Evolutionary conservation across 441 rosid genomes (phyloP), one percentile per base, ranked within the genome.

Genomic region (Melianthus villosus): DNA sequence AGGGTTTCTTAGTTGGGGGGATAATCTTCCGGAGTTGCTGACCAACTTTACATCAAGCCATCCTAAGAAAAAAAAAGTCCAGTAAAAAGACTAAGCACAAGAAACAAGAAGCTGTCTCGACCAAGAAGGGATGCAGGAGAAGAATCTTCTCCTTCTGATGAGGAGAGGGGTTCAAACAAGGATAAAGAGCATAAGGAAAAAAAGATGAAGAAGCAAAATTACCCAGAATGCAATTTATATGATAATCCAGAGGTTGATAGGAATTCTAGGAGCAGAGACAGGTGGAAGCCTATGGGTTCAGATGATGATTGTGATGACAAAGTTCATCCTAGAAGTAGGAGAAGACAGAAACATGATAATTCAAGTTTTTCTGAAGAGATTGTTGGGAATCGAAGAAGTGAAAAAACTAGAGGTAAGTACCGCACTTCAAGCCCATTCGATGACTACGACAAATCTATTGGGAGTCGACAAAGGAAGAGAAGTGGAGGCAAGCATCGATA

Each of bases 1-100:
- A 87, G 97, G 97, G 33, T 87, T 87, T 67, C 93, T 87, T 19
- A 34, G 67, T 12, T n/a, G n/a, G n/a, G 76, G 62, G 34, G 75
- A 54, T 17, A 56, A 42, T 60, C 52, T 87, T 25, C 92, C 97
- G 0, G 53, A 73, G 49, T 60, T 78, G 50, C 61, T 87, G 62
- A 51, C 73, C 36, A 67, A 42, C 48, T 59, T 59, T 14, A 22
- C 73, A 33, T 53, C 82, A 16, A 48, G 57, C 30, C 69, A 80
- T 49, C 59, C 50, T 16, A 54, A 50, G 48, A n/a, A 63, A 35
- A 35, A 65, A 54, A 53, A 82, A 77, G 48, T 59, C 67, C 25
- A 66, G 49, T 30, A 73, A 47, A 60, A 64, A 52, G 39, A 65
- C 39, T 25, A 72, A 42, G 48, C 64, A 53, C 37, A 68, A 62